Base-by-base conservation (phyloP, 371 early-diverging fungal species). In the Mortierella sp. region DNA sequence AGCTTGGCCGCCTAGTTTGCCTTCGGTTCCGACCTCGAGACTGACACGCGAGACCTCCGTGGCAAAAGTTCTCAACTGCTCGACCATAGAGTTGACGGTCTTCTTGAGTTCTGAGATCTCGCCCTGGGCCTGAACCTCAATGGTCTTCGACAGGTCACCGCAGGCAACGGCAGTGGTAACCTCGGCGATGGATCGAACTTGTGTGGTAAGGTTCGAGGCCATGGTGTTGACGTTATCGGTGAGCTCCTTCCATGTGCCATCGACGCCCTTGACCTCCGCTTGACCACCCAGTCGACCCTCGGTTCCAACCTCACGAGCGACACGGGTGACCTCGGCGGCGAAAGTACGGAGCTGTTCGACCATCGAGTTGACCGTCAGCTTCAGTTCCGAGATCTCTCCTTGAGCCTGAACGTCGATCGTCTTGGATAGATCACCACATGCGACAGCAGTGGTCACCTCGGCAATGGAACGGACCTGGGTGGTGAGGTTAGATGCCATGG, bases 391-490 rank as follows among this genome's bases (percentile, higher is more conserved):
- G 26, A 24, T 85, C 89, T 13, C 91, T 87, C 93, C 93, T 71
- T 89, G 85, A 22, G 91, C 90, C 64, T 91, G 88, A 1, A 90
- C 89, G 0, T 89, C 88, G 83, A 91, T 88, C 72, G 90, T 89
- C 74, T 91, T 88, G 19, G 88, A 88, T 6, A 94, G 80, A 76
- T 94, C 92, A 65, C 94, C 94, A 14, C 85, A 74, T 29, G 91
- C 92, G 68, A 93, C 92, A 11, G 93, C 89, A 9, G 88, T 90
- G 47, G 90, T 89, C 22, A 48, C 50, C n/a, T 48, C 50, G 8
- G 91, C 91, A 74, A 93, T 93, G 74, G 90, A 92, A 63, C 93
- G 85, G 9, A 93, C 93, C 8, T 71, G 92, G 92, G 71, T 90
- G n/a, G n/a, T n/a, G n/a, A n/a, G n/a, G n/a, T n/a, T n/a, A n/a